Evolutionary conservation across 2,329 filamentous ascomycete genomes (phyloP).

Genomic region (Colletotrichum orchidophilum): DNA sequence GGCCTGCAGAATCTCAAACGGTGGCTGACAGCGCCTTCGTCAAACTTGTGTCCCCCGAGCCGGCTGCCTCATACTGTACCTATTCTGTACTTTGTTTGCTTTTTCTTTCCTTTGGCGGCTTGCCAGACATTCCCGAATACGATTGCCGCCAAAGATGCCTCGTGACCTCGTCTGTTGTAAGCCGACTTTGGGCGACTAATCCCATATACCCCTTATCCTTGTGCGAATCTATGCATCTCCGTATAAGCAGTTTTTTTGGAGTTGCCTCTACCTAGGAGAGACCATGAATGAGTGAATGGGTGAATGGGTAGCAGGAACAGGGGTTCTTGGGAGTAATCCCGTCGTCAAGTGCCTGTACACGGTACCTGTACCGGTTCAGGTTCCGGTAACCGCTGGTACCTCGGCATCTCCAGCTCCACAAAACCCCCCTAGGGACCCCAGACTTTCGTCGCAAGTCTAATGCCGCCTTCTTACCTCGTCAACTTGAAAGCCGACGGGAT

Average conservation of each 20-base stretch:
- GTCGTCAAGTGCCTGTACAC: too few relatives aligned
- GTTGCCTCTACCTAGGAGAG: too few relatives aligned
- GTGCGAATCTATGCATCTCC: too few relatives aligned
- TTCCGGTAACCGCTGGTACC: conserved; percentile 20
- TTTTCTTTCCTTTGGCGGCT: not conserved
- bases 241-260: too few relatives aligned
- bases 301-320: too few relatives aligned
- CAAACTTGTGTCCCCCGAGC: not conserved
- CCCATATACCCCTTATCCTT: too few relatives aligned
- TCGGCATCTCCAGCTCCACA: conserved; percentile 26
- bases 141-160: not conserved
- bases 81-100: not conserved
- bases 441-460: not conserved
- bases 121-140: not conserved
- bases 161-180: too few relatives aligned
- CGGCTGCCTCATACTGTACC: not conserved
- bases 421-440: conserved; percentile 9
- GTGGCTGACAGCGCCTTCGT: not conserved
- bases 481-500: too few relatives aligned
- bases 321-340: too few relatives aligned
- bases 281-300: too few relatives aligned
- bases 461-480: not conserved
- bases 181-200: too few relatives aligned
- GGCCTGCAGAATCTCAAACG: conserved; percentile 5
- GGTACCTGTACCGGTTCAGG: not conserved